phyloP scores from a whole-genome alignment of 768 basidiomycete species.

The Termitomyces heimii region DNA sequence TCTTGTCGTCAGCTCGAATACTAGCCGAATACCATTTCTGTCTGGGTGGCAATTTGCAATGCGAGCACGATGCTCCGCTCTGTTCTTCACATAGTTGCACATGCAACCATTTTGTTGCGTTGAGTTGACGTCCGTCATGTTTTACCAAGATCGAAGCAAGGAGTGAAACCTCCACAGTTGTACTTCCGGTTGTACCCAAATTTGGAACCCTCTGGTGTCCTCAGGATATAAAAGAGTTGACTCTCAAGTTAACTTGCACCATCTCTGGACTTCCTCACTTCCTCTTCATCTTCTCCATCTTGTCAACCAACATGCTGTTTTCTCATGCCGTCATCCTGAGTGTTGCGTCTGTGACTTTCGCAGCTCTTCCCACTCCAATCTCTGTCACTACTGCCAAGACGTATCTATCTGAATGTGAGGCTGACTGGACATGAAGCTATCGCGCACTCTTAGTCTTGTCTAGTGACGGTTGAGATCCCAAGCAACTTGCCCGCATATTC shows the following conservation, averaged over 20 bases:
- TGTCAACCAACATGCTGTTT: slow-evolving; percentile 9
- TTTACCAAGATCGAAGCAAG: not conserved
- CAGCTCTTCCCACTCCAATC: slow-evolving; percentile 25
- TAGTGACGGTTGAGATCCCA: slow-evolving; percentile 27
- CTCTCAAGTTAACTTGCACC: not conserved
- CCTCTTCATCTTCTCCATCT: not conserved
- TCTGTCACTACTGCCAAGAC: slow-evolving; percentile 25
- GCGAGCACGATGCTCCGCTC: slow-evolving; percentile 1
- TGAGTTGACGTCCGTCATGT: not conserved
- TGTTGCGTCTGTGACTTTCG: slow-evolving; percentile 11
- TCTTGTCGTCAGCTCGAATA: not conserved
- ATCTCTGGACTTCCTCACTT: not conserved
- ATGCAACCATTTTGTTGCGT: slow-evolving; percentile 5
- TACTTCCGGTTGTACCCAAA: not conserved
- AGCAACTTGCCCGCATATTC: slow-evolving; percentile 28
- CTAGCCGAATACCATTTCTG: not conserved
- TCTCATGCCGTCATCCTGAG: slow-evolving; percentile 11
- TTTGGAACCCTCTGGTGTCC: not conserved
- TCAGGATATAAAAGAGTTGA: not conserved
- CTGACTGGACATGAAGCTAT: not conserved
- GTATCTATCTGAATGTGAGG: slow-evolving; percentile 26
- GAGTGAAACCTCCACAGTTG: not conserved
- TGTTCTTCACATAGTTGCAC: not conserved
- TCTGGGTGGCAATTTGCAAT: not conserved
- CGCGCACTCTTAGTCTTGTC: not conserved